These are phyloP conservation scores for Rhodamnia rubescens DNA, from an alignment of 345 rosid species.

Conservation along the genomic window DNA sequence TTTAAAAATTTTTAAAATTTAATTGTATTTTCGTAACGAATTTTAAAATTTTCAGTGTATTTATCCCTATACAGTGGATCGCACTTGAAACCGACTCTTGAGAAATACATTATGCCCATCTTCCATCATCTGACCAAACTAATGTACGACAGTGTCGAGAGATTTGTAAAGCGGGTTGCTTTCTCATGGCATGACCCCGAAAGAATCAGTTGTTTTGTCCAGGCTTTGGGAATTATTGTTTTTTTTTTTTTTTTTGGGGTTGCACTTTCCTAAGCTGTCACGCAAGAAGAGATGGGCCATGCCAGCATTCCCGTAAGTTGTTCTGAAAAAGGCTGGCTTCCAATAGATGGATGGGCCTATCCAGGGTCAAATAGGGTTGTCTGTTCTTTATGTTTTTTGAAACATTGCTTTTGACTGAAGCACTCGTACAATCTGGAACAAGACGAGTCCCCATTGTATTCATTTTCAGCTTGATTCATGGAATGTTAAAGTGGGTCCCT, in stretches of 20 bases:
- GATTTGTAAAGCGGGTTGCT: background rate
- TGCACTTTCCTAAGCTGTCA: background rate
- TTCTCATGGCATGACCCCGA: background rate
- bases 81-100: background rate
- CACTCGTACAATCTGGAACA: background rate
- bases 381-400: background rate
- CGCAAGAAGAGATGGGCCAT: background rate
- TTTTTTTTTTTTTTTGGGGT: background rate
- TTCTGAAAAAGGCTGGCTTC: background rate
- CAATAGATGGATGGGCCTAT: background rate
- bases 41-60: too few species aligned
- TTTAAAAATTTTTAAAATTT: too few species aligned
- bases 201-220: background rate
- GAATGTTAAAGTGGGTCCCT: background rate
- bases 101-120: rapidly evolving
- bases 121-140: background rate
- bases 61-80: too few species aligned
- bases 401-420: background rate
- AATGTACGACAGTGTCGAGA: background rate
- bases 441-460: background rate
- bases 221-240: background rate
- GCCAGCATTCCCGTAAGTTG: background rate
- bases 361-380: background rate
- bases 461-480: background rate
- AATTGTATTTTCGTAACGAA: too few species aligned